phyloP scores from a whole-genome alignment of 2,329 filamentous ascomycete genomes.

The Metarhizium rileyi region DNA sequence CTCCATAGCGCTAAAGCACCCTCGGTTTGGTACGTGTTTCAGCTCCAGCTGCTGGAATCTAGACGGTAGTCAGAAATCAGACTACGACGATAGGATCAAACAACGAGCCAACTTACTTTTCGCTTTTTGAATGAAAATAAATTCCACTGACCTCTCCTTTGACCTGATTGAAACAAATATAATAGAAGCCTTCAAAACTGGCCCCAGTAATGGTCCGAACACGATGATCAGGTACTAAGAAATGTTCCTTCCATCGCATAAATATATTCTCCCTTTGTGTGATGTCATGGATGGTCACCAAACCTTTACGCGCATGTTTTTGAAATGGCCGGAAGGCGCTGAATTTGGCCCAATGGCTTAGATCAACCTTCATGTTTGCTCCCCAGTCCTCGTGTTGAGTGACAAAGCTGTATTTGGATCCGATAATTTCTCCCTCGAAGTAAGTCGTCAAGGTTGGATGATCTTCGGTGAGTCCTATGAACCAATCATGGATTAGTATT shows the following conservation, averaged over 20 bases:
- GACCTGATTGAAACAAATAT: conserved; percentile 95
- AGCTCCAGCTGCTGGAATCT: conserved; percentile 91
- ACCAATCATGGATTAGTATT: neutral
- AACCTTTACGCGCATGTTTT: conserved; percentile 46
- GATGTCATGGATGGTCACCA: conserved; percentile 54
- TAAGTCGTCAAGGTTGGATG: conserved; percentile 97
- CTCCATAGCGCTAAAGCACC: conserved; percentile 79
- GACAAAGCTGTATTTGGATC: conserved; percentile 85
- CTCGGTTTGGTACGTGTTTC: conserved; percentile 75
- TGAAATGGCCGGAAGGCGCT: conserved; percentile 70
- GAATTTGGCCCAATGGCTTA: conserved; percentile 90
- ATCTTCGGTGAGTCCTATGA: conserved; percentile 77
- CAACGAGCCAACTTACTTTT: conserved; percentile 60
- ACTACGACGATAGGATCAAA: neutral
- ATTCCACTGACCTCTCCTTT: conserved; percentile 82
- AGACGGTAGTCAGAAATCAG: conserved; percentile 5
- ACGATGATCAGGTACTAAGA: conserved; percentile 88
- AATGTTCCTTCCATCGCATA: conserved; percentile 99
- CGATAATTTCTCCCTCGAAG: conserved; percentile 97
- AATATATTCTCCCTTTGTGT: conserved; percentile 82
- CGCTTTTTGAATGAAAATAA: conserved; percentile 96
- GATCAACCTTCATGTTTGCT: conserved; percentile 80
- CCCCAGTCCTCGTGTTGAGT: conserved; percentile 89
- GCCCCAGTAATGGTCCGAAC: conserved; percentile 86
- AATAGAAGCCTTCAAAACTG: conserved; percentile 98